Conservation (phyloP, 73 alveolate genomes). For the Tetrahymena elliotti region DNA sequence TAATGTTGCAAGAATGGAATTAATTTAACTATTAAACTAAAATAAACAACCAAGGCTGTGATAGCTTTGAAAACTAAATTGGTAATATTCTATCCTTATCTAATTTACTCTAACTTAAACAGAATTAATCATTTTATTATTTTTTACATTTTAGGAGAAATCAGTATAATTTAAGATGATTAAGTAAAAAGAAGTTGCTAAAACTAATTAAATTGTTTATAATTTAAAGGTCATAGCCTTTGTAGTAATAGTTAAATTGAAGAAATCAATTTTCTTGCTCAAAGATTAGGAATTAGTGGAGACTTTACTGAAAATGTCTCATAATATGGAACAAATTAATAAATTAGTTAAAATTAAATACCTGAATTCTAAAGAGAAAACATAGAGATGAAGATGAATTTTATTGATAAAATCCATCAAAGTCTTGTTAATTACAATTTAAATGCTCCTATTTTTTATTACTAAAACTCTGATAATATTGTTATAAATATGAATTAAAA, state of each 20-base stretch:
- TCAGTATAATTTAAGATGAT: not conserved
- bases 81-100: not conserved
- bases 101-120: too few species aligned
- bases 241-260: not conserved
- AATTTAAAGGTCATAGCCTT: not conserved
- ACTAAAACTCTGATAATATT: not conserved
- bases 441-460: not conserved
- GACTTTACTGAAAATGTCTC: not conserved
- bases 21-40: not conserved
- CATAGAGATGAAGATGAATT: not conserved
- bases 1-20: not conserved
- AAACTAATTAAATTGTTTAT: not conserved
- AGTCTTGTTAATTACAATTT: not conserved
- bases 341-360: not conserved
- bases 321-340: not conserved
- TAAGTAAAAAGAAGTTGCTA: not conserved
- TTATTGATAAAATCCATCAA: not conserved
- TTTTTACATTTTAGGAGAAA: not conserved
- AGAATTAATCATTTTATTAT: not conserved
- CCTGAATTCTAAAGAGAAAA: not conserved
- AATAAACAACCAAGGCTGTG: not conserved
- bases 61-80: not conserved
- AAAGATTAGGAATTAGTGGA: not conserved
- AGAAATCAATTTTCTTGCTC: not conserved
- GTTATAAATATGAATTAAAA: not conserved